Base-by-base conservation (phyloP, 768 basidiomycete species). In the Amanita pallidorosea region DNA sequence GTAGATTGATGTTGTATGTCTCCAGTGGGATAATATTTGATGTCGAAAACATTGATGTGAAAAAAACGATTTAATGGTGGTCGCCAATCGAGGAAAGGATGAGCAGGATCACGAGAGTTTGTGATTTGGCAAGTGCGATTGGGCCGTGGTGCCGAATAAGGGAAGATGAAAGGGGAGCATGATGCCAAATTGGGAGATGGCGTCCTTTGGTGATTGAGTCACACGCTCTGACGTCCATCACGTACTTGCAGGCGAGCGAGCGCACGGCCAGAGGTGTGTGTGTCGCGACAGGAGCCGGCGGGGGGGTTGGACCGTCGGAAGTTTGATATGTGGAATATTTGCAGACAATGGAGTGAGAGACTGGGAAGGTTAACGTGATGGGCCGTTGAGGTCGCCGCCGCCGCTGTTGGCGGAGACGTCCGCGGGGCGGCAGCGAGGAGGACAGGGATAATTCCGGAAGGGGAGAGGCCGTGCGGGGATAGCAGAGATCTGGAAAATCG, bases 401-500 rank as follows among this genome's bases (percentile, higher is more conserved):
- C 45, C 45, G 31, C 31, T 20, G 45, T 46, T 33, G 48, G 23
- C 46, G 55, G 45, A 44, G 38, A 54, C 45, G 52, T 57, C 58
- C 54, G 56, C 57, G 52, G 49, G 56, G 52, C 9, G 27, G 2
- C 7, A 6, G 42, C 42, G 17, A 23, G 42, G 11, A 7, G 41
- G 22, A 49, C 53, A 56, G 46, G 54, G 45, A 47, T 43, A 47
- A 50, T 53, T 49, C 47, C 25, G 51, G 43, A 63, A 64, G 60
- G 56, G 63, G 31, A 56, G 59, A 57, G 55, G 70, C 66, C 61
- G 61, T 51, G 54, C 54, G 49, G 54, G 57, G 60, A 57, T 47
- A 42, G 34, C 1, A 35, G 43, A 51, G 42, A 45, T 51, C 50
- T 45, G 50, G 42, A 20, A 5, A 37, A 25, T 33, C 18, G 48